Base-by-base conservation (phyloP, 2,329 filamentous ascomycete genomes). In the Didymella segeticola region DNA sequence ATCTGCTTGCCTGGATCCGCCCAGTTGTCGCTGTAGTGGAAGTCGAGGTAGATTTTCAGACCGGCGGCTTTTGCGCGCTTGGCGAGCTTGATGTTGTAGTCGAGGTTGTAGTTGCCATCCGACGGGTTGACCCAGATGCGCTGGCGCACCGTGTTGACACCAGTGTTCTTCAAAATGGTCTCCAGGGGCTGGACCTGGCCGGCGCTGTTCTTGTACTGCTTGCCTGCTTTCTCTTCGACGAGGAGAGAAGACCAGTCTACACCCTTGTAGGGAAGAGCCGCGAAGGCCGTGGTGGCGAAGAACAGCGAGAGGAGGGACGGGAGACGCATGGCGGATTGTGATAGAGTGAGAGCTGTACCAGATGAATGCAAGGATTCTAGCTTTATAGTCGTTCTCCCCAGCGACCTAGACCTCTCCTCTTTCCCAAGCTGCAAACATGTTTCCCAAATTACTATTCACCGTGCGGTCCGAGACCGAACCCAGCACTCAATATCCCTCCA, bases 1-100 rank as follows among this genome's bases (percentile, higher is more conserved):
- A 73, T 71, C 75, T 91, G 88, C 49, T 89, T 74, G 1, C 71
- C 77, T 0, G 88, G 87, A 62, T 90, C 88, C 0, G 88, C 88
- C 88, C 87, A 90, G 1, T 83, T 88, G 73, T 90, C 86, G 69
- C 82, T 86, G 62, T 84, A 85, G 71, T 89, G 86, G 56, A 90
- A 75, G 60, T 89, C 84, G 15, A 90, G 75, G 62, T 82, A 84
- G 30, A 89, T 77, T 2, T 77, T 78, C 47, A 91, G 69, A 0
- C 87, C 88, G 1, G 82, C 85, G 2, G 83, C 83, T 61, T 85
- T 80, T 3, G 87, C 86, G 43, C 88, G 80, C 68, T 82, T 82
- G 3, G 86, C 88, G n/a, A 91, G 79, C 48, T 82, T 75, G 57
- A 91, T 68, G 68, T 90, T 90, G 74, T 91, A 91, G 53, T 83